phyloP scores from a whole-genome alignment of 2,329 filamentous ascomycete species.

The Xylogone sp. region DNA sequence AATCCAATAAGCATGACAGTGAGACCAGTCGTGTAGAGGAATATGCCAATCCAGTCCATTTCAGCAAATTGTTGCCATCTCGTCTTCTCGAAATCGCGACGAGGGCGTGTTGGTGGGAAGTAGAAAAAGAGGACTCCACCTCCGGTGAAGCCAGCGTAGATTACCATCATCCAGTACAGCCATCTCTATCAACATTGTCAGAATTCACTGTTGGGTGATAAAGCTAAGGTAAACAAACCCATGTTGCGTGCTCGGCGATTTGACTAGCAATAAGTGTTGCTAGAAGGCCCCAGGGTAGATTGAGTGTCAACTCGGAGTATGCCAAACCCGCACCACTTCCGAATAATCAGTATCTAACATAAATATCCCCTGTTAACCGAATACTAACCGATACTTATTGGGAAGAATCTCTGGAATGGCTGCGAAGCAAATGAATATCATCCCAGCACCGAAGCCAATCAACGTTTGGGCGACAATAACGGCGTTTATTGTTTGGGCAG shows the following conservation, averaged over 20 bases:
- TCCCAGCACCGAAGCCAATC: background rate
- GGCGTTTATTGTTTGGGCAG: background rate
- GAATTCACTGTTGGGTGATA: constrained; percentile 30
- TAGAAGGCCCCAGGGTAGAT: constrained; percentile 1
- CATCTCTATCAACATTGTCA: constrained; percentile 25
- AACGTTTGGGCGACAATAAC: background rate
- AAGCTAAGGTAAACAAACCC: constrained; percentile 23
- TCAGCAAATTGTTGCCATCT: constrained; percentile 35
- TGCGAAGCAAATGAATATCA: constrained; percentile 25
- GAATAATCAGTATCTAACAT: background rate
- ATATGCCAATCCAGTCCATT: constrained; percentile 42
- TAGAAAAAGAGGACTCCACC: constrained; percentile 38
- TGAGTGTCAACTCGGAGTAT: background rate
- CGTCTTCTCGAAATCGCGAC: constrained; percentile 30
- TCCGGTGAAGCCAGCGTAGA: constrained; percentile 17
- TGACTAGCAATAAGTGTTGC: constrained; percentile 24
- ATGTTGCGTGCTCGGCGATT: constrained; percentile 28
- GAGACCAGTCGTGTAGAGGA: constrained; percentile 26
- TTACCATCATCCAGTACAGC: constrained; percentile 32
- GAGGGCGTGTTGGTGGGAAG: constrained; percentile 38
- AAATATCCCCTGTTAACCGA: background rate
- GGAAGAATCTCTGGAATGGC: constrained; percentile 34
- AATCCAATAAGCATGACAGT: constrained; percentile 27
- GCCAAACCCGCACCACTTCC: background rate
- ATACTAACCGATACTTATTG: constrained; percentile 26